These are phyloP conservation scores for Poterioochromonas sp. DNA, from an alignment of 352 stramenopile species.

Conservation along the genomic window DNA sequence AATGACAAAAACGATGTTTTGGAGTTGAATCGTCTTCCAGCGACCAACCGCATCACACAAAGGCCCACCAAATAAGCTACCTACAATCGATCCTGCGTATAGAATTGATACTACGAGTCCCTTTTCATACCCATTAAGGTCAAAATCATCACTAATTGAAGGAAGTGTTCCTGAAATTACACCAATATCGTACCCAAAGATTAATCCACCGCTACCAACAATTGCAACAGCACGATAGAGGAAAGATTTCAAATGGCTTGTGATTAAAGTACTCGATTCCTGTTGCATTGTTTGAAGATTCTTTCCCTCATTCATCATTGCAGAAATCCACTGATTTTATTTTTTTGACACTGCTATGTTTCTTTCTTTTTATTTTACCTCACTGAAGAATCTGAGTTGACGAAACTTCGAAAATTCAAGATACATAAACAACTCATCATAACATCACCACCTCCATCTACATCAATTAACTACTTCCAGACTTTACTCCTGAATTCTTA, in stretches of 20 bases:
- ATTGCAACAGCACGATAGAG: background rate
- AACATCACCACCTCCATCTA: too few relatives aligned
- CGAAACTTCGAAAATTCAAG: too few relatives aligned
- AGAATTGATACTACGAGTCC: background rate
- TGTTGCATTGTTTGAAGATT: background rate
- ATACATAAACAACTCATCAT: too few relatives aligned
- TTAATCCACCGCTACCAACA: slow-evolving; percentile 7
- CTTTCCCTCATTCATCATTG: background rate
- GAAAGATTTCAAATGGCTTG: background rate
- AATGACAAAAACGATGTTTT: slow-evolving; percentile 7
- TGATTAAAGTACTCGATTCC: background rate
- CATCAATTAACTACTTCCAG: too few relatives aligned
- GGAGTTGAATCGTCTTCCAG: background rate
- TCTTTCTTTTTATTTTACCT: too few relatives aligned
- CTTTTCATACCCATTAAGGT: background rate
- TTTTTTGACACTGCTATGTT: too few relatives aligned
- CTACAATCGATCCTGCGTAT: background rate
- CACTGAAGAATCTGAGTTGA: too few relatives aligned
- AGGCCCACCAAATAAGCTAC: slow-evolving; percentile 5
- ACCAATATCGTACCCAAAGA: slow-evolving; percentile 25
- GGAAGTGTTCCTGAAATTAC: slow-evolving; percentile 5
- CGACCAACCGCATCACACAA: background rate
- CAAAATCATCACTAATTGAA: background rate
- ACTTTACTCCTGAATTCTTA: too few relatives aligned
- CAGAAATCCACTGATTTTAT: too few relatives aligned